Evolutionary conservation across 2,329 filamentous ascomycete genomes (phyloP), one percentile per base, ranked within the genome.

Genomic region (Colletotrichum higginsianum): DNA sequence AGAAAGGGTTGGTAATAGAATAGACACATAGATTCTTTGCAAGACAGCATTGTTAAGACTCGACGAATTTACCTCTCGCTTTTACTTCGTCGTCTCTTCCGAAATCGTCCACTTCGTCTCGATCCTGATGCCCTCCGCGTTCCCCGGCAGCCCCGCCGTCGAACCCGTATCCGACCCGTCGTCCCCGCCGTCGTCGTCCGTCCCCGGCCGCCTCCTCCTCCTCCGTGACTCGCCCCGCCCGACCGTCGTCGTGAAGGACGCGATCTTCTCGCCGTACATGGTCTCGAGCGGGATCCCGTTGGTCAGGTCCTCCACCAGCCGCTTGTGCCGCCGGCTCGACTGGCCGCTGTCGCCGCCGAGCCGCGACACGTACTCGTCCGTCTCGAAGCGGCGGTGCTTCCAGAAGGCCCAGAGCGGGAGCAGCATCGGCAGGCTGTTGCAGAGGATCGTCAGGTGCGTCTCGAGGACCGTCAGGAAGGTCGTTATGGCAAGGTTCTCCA

Each of bases 391-490:
- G 18, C 65, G 57, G 21, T 67, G 65, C 58, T 62, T 67, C 65
- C 65, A 67, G 1, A 67, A 67, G 0, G 57, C 65, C 65, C 65
- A 67, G 2, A 67, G 58, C 23, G 65, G 65, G 0, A 75, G 66
- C 7, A 76, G 71, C 75, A 76, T 77, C 11, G 75, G 76, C 2
- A 77, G 61, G 4, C 72, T 74, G 56, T 75, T 74, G 62, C 76
- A 76, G 18, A 77, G 42, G 26, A 77, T 77, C 16, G 71, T 75
- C 12, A 77, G 67, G 49, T 76, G 71, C 11, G 67, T 74, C 49
- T 76, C 75, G 21, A 73, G 66, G 12, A 74, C 66, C 6, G 74
- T 77, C 47, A 78, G 73, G 72, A 79, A 78, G 23, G 73, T 75
- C 49, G 74, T 74, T 47, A 75, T 65, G 12, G 75, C 65, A 73